Percentiles rank a stretch among this genome's conserved stretches.
These are phyloP conservation scores for Daldinia vernicosa DNA, from an alignment of 495 filamentous ascomycete species.

Conservation along the genomic window DNA sequence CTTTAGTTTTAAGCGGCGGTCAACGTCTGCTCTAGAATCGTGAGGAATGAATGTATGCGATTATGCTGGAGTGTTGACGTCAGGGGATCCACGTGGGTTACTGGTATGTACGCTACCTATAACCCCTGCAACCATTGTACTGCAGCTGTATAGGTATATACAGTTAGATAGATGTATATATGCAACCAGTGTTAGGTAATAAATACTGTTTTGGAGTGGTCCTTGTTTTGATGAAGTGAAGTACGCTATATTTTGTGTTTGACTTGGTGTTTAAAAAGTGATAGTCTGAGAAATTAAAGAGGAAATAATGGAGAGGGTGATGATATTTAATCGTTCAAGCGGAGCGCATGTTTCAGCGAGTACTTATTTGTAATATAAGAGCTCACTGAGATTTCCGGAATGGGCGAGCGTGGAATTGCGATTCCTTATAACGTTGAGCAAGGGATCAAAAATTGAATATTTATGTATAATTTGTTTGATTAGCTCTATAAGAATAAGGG, in stretches of 20 bases:
- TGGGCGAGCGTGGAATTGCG: too few species aligned
- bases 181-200: not conserved
- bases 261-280: too few species aligned
- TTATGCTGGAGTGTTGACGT: constrained; percentile 34
- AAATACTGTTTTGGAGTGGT: not conserved
- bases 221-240: not conserved
- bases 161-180: not conserved
- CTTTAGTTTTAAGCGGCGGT: not conserved
- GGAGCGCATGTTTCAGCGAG: too few species aligned
- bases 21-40: constrained; percentile 21
- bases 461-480: not conserved
- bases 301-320: too few species aligned
- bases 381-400: too few species aligned
- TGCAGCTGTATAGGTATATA: not conserved
- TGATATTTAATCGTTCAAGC: too few species aligned
- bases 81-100: constrained; percentile 26
- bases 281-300: too few species aligned
- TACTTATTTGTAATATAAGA: too few species aligned
- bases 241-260: too few species aligned
- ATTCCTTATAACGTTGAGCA: not conserved
- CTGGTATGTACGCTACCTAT: not conserved
- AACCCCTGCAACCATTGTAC: constrained; percentile 12
- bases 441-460: not conserved
- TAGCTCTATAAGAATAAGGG: not conserved
- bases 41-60: constrained; percentile 18